Base-by-base conservation (phyloP, 2,329 filamentous ascomycete genomes). In the Peltaster fructicola region DNA sequence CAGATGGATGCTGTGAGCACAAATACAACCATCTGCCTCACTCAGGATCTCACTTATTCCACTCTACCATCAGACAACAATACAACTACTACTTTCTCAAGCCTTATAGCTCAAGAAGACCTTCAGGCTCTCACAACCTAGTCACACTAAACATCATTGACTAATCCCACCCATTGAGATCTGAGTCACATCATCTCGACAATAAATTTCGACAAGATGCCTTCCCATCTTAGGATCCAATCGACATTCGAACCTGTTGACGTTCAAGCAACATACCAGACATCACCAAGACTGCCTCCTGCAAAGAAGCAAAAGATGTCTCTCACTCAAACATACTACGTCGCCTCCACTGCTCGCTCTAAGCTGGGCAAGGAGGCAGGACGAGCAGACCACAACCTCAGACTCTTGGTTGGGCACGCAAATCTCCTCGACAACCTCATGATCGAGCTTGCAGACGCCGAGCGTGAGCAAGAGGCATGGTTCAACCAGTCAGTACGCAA, bases 361-460 rank as follows among this genome's bases (percentile, higher is more conserved):
- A 98, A 98, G 81, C 82, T 98, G 48, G 82, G 82, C 38, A 69
- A 67, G 37, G 85, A 95, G 61, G 88, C 88, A 61, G 71, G 73
- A 54, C 75, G 76, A 46, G 64, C 80, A 44, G 85, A 95, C 51
- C 88, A 95, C 66, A 73, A 95, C 63, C 78, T 98, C 36, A 74
- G 85, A 49, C 71, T 90, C 22, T 76, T 98, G 32, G 88, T 98
- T 43, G 88, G 85, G 45, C 88, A 98, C 57, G 88, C 88, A 61
- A 98, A 95, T 66, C 75, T 95, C 23, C 79, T 98, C 52, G 88
- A 98, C 59, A 75, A 74, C 19, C 62, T 98, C 48, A 95, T 95
- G 88, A 53, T 73, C 34, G 68, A 88, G 40, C 78, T 98, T 31
- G 78, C 82, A 54, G 80, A 91, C 31, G 85, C 85, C 48, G 88